These are phyloP conservation scores for Bertia moriformis DNA, from an alignment of 2,329 filamentous ascomycete genomes.

Conservation along the genomic window DNA sequence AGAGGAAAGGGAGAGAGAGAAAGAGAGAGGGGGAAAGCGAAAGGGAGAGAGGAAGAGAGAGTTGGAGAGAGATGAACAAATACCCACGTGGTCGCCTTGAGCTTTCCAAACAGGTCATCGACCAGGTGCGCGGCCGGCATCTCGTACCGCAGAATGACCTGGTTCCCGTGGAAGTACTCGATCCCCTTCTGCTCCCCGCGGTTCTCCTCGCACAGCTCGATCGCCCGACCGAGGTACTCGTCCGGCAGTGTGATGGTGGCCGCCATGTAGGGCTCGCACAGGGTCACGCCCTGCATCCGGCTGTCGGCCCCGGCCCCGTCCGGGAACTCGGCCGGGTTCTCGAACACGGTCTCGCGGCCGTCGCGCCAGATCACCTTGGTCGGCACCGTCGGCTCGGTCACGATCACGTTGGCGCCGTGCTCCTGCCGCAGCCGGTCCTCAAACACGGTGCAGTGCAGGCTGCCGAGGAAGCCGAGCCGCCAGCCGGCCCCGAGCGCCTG, in stretches of 20 bases:
- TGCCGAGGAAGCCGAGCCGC: constrained; percentile 89
- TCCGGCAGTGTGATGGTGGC: constrained; percentile 83
- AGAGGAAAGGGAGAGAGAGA: too few relatives aligned
- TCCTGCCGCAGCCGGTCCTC: constrained; percentile 89
- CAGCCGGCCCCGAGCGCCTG: constrained; percentile 89
- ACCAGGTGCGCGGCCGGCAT: constrained; percentile 80
- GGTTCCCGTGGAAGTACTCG: constrained; percentile 79
- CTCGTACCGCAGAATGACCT: constrained; percentile 89
- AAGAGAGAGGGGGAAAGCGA: too few relatives aligned
- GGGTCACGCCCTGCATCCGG: constrained; percentile 4
- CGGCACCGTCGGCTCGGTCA: constrained; percentile 88
- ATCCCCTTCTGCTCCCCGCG: constrained; percentile 77
- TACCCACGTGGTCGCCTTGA: constrained; percentile 68
- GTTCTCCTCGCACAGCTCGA: constrained; percentile 84
- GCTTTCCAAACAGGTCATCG: constrained; percentile 91
- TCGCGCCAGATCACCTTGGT: constrained; percentile 71
- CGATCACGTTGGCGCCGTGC: constrained; percentile 86
- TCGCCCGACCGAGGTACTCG: constrained; percentile 84
- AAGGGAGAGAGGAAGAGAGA: too few relatives aligned
- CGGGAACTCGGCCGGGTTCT: constrained; percentile 79
- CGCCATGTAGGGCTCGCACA: constrained; percentile 41
- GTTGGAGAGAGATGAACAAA: too few relatives aligned
- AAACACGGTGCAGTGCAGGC: constrained; percentile 95
- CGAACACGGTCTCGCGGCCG: constrained; percentile 64
- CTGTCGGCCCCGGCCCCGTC: constrained; percentile 46